A percentile compares a stretch with the other conserved stretches of the same genome.
phyloP scores from a whole-genome alignment of 2,329 filamentous ascomycete genomes.

The Beauveria brongniartii region DNA sequence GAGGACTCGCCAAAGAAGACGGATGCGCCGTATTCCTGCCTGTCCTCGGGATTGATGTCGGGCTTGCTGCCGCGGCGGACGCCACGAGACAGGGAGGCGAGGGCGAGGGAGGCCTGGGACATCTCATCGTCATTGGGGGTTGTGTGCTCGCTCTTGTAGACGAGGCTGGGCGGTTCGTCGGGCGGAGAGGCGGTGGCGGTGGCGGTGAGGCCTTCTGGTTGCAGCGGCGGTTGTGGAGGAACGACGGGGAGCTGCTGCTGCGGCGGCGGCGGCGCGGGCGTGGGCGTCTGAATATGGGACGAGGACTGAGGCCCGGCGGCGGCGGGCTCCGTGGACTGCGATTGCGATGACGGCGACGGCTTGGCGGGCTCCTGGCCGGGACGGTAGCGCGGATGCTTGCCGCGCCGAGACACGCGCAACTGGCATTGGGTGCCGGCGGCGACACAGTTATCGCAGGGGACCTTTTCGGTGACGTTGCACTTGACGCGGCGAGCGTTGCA shows the following conservation, averaged over 20 bases:
- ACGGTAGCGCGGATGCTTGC: conserved; percentile 16
- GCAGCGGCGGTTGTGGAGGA: not conserved
- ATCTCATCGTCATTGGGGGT: conserved; percentile 8
- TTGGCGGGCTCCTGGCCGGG: not conserved
- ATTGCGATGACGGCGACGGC: not conserved
- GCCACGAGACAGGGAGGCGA: conserved; percentile 7
- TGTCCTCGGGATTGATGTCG: not conserved
- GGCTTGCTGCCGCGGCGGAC: not conserved
- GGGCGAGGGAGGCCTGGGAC: conserved; percentile 4
- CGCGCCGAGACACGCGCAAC: conserved; percentile 17
- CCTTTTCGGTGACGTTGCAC: conserved; percentile 18
- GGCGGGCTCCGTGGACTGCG: not conserved
- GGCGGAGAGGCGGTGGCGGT: not conserved
- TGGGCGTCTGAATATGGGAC: not conserved
- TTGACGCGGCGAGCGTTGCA: conserved; percentile 18
- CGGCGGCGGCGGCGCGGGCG: not conserved
- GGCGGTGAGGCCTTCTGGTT: not conserved
- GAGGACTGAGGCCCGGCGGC: not conserved
- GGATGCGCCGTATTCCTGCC: conserved; percentile 14
- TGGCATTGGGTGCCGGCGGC: conserved; percentile 14
- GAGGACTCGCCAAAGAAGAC: conserved; percentile 39
- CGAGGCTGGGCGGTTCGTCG: not conserved
- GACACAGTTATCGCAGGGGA: conserved; percentile 17
- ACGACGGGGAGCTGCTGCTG: not conserved
- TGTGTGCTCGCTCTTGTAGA: conserved; percentile 5